phyloP scores from a whole-genome alignment of 2,329 filamentous ascomycete species.

The Aspergillus tubingensis region DNA sequence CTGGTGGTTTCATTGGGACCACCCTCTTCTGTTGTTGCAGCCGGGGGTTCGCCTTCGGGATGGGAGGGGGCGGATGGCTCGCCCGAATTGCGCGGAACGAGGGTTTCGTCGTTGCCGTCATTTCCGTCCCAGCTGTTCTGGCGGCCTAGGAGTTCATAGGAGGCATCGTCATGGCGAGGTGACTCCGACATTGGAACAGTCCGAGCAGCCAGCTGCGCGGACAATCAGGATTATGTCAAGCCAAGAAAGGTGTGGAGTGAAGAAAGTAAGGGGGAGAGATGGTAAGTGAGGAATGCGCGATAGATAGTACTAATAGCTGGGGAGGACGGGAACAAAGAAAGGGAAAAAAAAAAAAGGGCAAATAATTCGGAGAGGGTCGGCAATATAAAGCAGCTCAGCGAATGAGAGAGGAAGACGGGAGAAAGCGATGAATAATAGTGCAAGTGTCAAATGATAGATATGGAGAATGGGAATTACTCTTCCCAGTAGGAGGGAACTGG shows the following conservation, averaged over 20 bases:
- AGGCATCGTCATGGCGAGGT: slow-evolving; percentile 2
- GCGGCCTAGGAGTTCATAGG: slow-evolving; percentile 13
- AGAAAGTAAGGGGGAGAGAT: background rate
- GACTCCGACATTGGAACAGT: slow-evolving; percentile 9
- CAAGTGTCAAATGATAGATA: background rate
- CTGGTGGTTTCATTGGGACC: slow-evolving; percentile 4
- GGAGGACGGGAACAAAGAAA: too few species aligned
- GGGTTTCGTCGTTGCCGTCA: background rate
- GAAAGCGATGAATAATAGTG: background rate
- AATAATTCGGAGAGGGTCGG: background rate
- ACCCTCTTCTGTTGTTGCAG: background rate
- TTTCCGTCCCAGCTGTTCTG: slow-evolving; percentile 3
- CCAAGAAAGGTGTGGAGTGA: background rate
- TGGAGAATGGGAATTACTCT: too few species aligned
- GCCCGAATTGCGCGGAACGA: background rate
- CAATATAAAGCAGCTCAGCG: background rate
- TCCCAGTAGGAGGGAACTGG: too few species aligned
- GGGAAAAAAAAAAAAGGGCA: background rate
- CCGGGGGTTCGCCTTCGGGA: background rate
- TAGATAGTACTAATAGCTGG: background rate
- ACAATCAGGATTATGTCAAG: background rate
- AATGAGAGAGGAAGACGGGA: background rate
- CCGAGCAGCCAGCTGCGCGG: slow-evolving; percentile 10
- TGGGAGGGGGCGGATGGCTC: background rate
- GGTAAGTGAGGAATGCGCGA: background rate